Conservation (phyloP, 2,329 filamentous ascomycete species). For the Monilinia aucupariae region DNA sequence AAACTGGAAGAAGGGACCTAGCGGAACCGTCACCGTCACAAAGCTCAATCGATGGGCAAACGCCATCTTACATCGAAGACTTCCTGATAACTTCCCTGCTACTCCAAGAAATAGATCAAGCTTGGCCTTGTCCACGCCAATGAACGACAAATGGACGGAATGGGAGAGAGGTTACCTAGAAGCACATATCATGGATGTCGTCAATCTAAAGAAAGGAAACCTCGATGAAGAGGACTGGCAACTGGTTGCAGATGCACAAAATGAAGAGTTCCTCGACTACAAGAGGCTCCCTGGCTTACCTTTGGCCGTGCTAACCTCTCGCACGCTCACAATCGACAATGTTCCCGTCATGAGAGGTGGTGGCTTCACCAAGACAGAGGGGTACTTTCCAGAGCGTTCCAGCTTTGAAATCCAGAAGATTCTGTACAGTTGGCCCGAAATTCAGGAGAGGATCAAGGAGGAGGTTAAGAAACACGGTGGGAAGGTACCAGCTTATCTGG, state of each 20-base stretch:
- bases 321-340: slow-evolving; percentile 1
- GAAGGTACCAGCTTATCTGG: background rate
- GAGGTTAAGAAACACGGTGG: background rate
- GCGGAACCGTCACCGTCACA: background rate
- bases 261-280: background rate
- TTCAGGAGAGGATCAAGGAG: background rate
- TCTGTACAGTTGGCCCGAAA: slow-evolving; percentile 7
- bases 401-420: background rate
- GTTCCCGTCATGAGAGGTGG: background rate
- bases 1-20: background rate
- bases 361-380: background rate
- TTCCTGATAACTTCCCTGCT: background rate
- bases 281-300: background rate
- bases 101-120: background rate
- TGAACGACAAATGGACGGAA: slow-evolving; percentile 6
- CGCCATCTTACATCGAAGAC: slow-evolving; percentile 3
- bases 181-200: background rate
- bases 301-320: background rate
- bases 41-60: slow-evolving; percentile 10
- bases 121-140: background rate
- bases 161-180: background rate
- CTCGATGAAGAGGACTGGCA: background rate
- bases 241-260: background rate
- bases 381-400: background rate
- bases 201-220: background rate